Base-by-base conservation (phyloP, 2,329 filamentous ascomycete species). In the Claviceps pazoutovae region DNA sequence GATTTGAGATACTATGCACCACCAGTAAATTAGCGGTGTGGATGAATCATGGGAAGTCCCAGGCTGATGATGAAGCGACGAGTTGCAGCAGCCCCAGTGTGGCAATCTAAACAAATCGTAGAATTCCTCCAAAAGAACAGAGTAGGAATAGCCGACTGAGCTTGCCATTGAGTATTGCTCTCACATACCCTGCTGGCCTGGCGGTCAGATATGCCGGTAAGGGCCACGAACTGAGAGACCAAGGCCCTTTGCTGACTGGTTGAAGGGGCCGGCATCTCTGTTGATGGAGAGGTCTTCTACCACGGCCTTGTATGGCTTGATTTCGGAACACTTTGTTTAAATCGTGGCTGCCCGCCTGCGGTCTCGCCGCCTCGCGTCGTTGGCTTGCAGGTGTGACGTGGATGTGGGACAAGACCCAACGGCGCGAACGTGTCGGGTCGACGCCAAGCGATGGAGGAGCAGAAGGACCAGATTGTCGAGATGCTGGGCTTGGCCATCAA, bases 1-100 rank as follows among this genome's bases (percentile, higher is more conserved):
- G 66, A 68, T 57, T 72, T 78, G 21, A 76, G 66, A 56, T 66
- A 76, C 74, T 78, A 4, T 34, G 54, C 53, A 54, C 51, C 38
- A 26, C 54, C 45, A 34, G 11, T 50, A 53, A 1, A 55, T 65
- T 58, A 65, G 62, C 58, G 41, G 42, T 16, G 30, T 6, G 37
- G n/a, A 41, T 34, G 47, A 39, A 49, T 39, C 13, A 3, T n/a
- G 49, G 42, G 11, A 16, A 13, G 7, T 37, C 16, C 9, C 9
- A 17, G 11, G 16, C 14, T 26, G 21, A 43, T 39, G 43, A 48
- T 19, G 19, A 50, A 23, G n/a, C 30, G 44, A 19, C 21, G 23
- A 48, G 19, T 26, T 38, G 21, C 44, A 39, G 34, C 21, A 47
- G 44, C 23, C 48, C 39, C 36, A 34, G 43, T 44, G 13, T 36